These are phyloP conservation scores for Pseudogymnoascus sp. DNA, from an alignment of 2,329 filamentous ascomycete genomes.

Conservation along the genomic window DNA sequence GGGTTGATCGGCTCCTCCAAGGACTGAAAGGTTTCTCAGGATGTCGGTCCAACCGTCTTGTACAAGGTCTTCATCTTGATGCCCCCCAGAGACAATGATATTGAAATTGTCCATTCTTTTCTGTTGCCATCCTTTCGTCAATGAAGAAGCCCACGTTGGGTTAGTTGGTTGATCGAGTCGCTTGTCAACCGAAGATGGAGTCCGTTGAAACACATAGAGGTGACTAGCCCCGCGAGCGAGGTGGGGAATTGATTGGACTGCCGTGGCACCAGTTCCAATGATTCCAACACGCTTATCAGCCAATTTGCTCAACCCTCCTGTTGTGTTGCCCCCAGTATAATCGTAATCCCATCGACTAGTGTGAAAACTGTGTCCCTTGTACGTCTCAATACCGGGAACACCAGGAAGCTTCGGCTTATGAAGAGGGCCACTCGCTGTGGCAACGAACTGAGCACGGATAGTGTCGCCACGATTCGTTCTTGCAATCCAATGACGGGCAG, in stretches of 20 bases:
- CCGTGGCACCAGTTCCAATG: constrained; percentile 22
- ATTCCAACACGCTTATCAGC: constrained; percentile 18
- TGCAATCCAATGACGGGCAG: constrained; percentile 9
- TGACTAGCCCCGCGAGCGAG: constrained; percentile 43
- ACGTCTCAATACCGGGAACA: constrained; percentile 34
- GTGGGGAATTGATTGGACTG: constrained; percentile 27
- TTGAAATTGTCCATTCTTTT: constrained; percentile 41
- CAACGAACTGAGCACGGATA: constrained; percentile 33
- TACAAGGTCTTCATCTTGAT: constrained; percentile 10
- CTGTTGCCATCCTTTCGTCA: constrained; percentile 43
- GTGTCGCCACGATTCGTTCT: constrained; percentile 2
- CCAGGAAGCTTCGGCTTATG: constrained; percentile 40
- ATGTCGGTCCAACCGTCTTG: constrained; percentile 13
- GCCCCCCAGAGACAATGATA: constrained; percentile 10
- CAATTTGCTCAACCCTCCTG: constrained; percentile 28
- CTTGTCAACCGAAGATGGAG: constrained; percentile 38
- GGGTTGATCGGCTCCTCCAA: background rate
- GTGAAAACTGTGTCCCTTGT: constrained; percentile 38
- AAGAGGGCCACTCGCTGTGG: constrained; percentile 37
- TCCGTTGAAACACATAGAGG: constrained; percentile 38
- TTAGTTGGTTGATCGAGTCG: constrained; percentile 38
- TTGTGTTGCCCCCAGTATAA: constrained; percentile 32
- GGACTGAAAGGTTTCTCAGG: background rate
- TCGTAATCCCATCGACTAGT: constrained; percentile 38
- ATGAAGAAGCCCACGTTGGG: constrained; percentile 26